phyloP scores from a whole-genome alignment of 345 rosid species.

The Ceriops decandra region DNA sequence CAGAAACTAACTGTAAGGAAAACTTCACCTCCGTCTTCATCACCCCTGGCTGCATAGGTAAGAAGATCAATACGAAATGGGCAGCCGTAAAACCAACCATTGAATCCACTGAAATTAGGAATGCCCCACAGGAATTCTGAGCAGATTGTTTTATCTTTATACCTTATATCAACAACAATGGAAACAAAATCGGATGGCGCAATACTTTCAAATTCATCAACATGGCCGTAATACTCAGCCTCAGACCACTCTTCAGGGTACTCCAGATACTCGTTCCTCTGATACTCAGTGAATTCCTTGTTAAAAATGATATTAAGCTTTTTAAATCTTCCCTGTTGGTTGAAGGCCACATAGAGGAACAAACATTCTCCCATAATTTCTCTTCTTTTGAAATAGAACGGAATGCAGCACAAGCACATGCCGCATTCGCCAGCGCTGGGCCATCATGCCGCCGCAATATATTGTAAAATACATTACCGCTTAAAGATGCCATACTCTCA shows the following conservation, averaged over 20 bases:
- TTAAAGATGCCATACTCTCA: slow-evolving; percentile 45
- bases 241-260: slow-evolving; percentile 69
- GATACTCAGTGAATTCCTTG: slow-evolving; percentile 55
- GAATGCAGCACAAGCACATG: slow-evolving; percentile 66
- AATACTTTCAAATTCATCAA: slow-evolving; percentile 44
- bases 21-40: slow-evolving; percentile 46
- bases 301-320: slow-evolving; percentile 56
- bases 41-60: slow-evolving; percentile 38
- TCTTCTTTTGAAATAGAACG: slow-evolving; percentile 70
- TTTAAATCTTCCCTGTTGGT: slow-evolving; percentile 60
- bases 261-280: slow-evolving; percentile 46
- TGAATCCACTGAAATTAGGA: slow-evolving; percentile 57
- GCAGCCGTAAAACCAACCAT: slow-evolving; percentile 69
- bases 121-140: slow-evolving; percentile 73
- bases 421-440: slow-evolving; percentile 61
- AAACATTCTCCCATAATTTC: slow-evolving; percentile 68
- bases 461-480: slow-evolving; percentile 62
- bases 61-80: slow-evolving; percentile 68
- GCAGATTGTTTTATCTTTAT: slow-evolving; percentile 52
- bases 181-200: slow-evolving; percentile 62
- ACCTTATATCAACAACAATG: slow-evolving; percentile 53
- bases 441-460: slow-evolving; percentile 76
- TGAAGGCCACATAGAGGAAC: slow-evolving; percentile 76
- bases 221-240: slow-evolving; percentile 66
- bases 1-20: slow-evolving; percentile 46